Percentiles rank a stretch among this genome's conserved stretches.
Conservation (phyloP, 1,284 basidiomycete species). For the Ganoderma sinense region DNA sequence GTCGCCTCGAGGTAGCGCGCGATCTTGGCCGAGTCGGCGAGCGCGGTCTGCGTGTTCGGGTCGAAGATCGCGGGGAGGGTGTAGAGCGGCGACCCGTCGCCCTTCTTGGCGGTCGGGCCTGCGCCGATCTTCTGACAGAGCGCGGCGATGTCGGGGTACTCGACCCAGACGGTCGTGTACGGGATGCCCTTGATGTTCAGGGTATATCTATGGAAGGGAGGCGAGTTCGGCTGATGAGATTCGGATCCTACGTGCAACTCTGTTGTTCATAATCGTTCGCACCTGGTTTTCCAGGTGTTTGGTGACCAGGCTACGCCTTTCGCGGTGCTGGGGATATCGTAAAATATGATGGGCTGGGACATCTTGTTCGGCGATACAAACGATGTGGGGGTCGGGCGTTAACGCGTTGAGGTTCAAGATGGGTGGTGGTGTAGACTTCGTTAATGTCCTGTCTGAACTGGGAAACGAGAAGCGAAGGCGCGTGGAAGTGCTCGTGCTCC, state of each 20-base stretch:
- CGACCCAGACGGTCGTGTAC: slow-evolving; percentile 27
- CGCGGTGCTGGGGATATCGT: slow-evolving; percentile 11
- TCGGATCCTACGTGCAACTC: not conserved
- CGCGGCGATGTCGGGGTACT: slow-evolving; percentile 44
- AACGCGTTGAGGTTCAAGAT: no score
- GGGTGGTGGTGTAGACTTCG: not conserved
- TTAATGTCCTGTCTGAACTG: not conserved
- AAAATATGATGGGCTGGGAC: slow-evolving; percentile 24
- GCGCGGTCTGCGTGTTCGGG: slow-evolving; percentile 32
- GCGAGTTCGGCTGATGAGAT: not conserved
- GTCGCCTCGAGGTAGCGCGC: slow-evolving; percentile 43
- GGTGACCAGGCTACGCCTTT: slow-evolving; percentile 24
- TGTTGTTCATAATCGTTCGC: not conserved
- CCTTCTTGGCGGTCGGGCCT: slow-evolving; percentile 31
- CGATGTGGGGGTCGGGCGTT: not conserved
- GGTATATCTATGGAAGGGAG: slow-evolving; percentile 32
- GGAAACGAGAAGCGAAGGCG: not conserved
- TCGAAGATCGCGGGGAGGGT: slow-evolving; percentile 24
- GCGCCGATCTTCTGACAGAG: slow-evolving; percentile 39
- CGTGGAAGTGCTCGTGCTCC: not conserved
- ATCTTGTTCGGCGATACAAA: not conserved
- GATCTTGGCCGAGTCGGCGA: slow-evolving; percentile 43
- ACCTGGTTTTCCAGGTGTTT: slow-evolving; percentile 36
- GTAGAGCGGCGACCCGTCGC: slow-evolving; percentile 40
- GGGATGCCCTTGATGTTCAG: slow-evolving; percentile 44